Conservation (phyloP, 148 eudicot species). For the Mesembryanthemum crystallinum region DNA sequence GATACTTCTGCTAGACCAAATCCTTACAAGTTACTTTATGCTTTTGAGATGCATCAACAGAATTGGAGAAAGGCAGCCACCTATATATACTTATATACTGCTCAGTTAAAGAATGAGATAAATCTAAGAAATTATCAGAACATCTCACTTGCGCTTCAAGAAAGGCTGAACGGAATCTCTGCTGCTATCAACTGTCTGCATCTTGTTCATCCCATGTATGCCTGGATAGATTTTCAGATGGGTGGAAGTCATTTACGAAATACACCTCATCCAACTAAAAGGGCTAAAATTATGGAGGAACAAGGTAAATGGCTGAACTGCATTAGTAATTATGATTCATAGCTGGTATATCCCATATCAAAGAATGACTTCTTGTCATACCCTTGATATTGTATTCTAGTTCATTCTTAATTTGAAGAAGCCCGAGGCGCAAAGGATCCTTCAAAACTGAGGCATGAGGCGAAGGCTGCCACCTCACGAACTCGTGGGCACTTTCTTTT, state of each 20-base stretch:
- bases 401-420: no score
- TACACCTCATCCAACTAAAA: conserved; percentile 70
- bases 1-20: conserved; percentile 71
- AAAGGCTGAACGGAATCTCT: conserved; percentile 82
- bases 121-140: conserved; percentile 47
- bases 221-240: conserved; percentile 72
- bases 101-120: conserved; percentile 55
- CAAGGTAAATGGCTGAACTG: conserved; percentile 43
- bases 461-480: no score
- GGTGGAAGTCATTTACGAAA: conserved; percentile 46
- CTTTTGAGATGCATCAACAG: conserved; percentile 92
- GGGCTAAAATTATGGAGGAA: conserved; percentile 57
- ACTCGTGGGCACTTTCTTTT: no score
- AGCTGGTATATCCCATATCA: neutral
- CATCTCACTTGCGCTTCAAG: conserved; percentile 67
- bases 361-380: neutral
- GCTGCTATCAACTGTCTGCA: conserved; percentile 92
- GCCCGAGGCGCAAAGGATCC: no score
- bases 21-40: conserved; percentile 80
- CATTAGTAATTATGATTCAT: neutral
- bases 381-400: neutral
- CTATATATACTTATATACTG: conserved; percentile 73
- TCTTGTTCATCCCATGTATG: conserved; percentile 86
- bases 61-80: conserved; percentile 96
- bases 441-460: no score